Percentiles rank a stretch among this genome's conserved stretches.
Evolutionary conservation across 176 grass and related monocot species (phyloP).

Genomic region (Cenchrus americanus): DNA sequence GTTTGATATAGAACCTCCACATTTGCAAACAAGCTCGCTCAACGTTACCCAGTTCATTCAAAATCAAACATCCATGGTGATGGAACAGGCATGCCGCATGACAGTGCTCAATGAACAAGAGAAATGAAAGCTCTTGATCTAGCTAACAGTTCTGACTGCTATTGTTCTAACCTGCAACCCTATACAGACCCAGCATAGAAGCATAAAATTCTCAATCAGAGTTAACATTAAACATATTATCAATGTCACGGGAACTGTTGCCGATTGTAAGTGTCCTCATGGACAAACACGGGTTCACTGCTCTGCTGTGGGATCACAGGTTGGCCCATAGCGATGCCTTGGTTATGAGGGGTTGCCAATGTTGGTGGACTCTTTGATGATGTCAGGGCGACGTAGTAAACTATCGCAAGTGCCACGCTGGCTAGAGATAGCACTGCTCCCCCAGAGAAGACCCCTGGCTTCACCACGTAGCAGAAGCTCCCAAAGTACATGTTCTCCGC

Average conservation of each 20-base stretch:
- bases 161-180: conserved; percentile 49
- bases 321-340: conserved; percentile 82
- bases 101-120: not conserved
- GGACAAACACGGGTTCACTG: conserved; percentile 82
- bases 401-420: conserved; percentile 78
- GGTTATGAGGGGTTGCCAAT: conserved; percentile 51
- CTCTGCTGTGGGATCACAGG: conserved; percentile 77
- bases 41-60: conserved; percentile 53
- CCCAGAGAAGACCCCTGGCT: conserved; percentile 87
- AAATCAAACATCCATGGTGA: conserved; percentile 26
- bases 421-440: conserved; percentile 88
- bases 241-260: conserved; percentile 69
- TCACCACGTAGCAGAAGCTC: conserved; percentile 82
- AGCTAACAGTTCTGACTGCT: conserved; percentile 37
- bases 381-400: conserved; percentile 75
- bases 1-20: not conserved
- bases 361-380: conserved; percentile 52
- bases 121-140: conserved; percentile 3
- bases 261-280: conserved; percentile 92
- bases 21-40: conserved; percentile 4
- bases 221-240: not conserved
- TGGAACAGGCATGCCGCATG: conserved; percentile 28
- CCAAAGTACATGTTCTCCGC: conserved; percentile 93
- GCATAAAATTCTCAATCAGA: not conserved
- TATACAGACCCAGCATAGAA: conserved; percentile 52